Percentiles rank a stretch among this genome's conserved stretches.
Conservation (phyloP, 495 filamentous ascomycete species). For the Penicillium turbatum region DNA sequence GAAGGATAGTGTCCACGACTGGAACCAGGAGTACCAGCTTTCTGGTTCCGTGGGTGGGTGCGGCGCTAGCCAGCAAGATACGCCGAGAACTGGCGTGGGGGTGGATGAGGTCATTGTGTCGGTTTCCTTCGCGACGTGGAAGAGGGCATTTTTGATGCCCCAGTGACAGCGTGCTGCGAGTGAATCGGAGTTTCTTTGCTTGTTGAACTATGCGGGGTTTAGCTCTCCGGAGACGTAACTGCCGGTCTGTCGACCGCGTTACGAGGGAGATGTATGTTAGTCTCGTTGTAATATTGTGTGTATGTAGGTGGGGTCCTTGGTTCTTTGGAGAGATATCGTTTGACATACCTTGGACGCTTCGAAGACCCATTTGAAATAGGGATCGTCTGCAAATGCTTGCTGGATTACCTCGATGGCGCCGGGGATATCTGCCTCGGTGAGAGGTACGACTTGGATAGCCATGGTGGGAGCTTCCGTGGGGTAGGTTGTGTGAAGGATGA, state of each 20-base stretch:
- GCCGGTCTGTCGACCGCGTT: constrained; percentile 15
- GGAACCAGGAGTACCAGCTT: constrained; percentile 52
- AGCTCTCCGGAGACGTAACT: constrained; percentile 11
- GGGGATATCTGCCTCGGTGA: constrained; percentile 58
- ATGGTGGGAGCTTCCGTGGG: constrained; percentile 25
- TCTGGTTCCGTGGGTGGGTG: constrained; percentile 35
- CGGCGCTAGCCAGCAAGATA: constrained; percentile 62
- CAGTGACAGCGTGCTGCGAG: constrained; percentile 56
- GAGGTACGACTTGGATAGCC: constrained; percentile 47
- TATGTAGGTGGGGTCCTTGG: not conserved
- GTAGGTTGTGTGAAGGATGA: too few species aligned
- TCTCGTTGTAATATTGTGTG: not conserved
- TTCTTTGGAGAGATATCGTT: not conserved
- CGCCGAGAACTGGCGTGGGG: constrained; percentile 50
- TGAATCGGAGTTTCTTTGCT: constrained; percentile 51
- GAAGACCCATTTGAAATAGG: constrained; percentile 62
- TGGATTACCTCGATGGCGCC: constrained; percentile 51
- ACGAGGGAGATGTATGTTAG: constrained; percentile 20
- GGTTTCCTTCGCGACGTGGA: constrained; percentile 57
- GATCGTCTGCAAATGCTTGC: constrained; percentile 57
- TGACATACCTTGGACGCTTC: constrained; percentile 45
- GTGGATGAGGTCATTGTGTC: not conserved
- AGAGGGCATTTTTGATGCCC: constrained; percentile 62
- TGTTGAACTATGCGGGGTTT: constrained; percentile 39
- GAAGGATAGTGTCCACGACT: constrained; percentile 53